Conservation (phyloP, 1,284 basidiomycete genomes). For the Apiotrichum siamense region DNA sequence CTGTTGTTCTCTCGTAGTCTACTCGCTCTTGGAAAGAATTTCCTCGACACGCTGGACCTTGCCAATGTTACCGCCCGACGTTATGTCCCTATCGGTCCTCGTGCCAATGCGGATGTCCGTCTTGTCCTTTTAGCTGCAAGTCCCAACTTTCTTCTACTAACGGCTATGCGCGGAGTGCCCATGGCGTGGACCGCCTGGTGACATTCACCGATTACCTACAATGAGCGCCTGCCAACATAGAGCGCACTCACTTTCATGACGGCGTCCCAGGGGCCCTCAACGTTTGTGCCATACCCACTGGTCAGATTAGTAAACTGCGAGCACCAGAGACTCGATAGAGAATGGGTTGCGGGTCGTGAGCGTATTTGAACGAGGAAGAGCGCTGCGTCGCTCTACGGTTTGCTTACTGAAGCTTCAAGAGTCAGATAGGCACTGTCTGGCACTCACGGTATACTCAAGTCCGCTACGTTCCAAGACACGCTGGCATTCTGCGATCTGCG, state of each 20-base stretch:
- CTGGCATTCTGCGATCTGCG: conserved; percentile 58
- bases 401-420: no score
- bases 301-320: neutral
- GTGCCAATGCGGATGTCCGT: conserved; percentile 92
- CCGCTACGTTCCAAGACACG: conserved; percentile 73
- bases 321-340: no score
- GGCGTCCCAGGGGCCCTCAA: conserved; percentile 77
- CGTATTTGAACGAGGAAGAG: no score
- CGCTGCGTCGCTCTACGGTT: no score
- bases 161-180: conserved; percentile 41
- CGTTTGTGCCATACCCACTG: conserved; percentile 83
- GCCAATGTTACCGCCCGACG: conserved; percentile 63
- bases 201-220: conserved; percentile 57
- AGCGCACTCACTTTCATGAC: conserved; percentile 50
- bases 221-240: neutral
- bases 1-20: neutral
- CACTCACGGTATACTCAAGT: conserved; percentile 65
- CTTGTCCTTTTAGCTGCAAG: conserved; percentile 40
- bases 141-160: conserved; percentile 12
- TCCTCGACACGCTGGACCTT: conserved; percentile 75
- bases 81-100: conserved; percentile 63
- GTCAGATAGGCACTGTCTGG: neutral
- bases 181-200: conserved; percentile 75
- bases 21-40: conserved; percentile 50
- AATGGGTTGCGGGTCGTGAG: conserved; percentile 53